Percentiles rank a stretch among this genome's conserved stretches.
Evolutionary conservation across 345 rosid genomes (phyloP).

Genomic region (Psidium guajava): DNA sequence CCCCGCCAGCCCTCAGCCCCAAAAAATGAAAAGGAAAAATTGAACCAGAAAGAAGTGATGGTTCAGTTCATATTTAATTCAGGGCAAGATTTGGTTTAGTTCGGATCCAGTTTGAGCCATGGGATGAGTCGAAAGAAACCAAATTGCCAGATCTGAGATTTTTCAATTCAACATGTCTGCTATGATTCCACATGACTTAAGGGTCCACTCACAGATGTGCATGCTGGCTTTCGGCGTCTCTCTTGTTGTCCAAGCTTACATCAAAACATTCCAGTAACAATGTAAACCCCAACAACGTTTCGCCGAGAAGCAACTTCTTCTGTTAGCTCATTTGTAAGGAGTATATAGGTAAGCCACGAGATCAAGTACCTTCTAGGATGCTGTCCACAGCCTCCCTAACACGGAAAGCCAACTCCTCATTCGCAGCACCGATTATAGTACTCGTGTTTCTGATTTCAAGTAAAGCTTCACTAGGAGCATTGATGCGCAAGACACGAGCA

Average conservation of each 20-base stretch:
- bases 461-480: constrained; percentile 31
- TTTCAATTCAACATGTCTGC: neutral
- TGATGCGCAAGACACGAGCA: constrained; percentile 12
- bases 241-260: neutral
- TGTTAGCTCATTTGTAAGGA: neutral
- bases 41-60: too few relatives aligned
- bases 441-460: constrained; percentile 28
- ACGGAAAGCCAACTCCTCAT: constrained; percentile 30
- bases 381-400: constrained; percentile 32
- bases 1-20: too few relatives aligned
- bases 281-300: neutral
- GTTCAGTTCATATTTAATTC: too few relatives aligned
- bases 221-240: neutral
- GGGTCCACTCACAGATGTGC: neutral
- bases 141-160: neutral
- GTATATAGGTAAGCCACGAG: neutral
- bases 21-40: too few relatives aligned
- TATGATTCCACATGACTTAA: neutral
- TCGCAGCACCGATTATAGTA: constrained; percentile 29
- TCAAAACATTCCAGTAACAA: neutral
- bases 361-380: constrained; percentile 36
- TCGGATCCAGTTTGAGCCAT: neutral
- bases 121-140: neutral
- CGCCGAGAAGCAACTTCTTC: neutral
- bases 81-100: too few relatives aligned